Conservation (phyloP, 164 flowering plant genomes). For the Taxillus chinensis region DNA sequence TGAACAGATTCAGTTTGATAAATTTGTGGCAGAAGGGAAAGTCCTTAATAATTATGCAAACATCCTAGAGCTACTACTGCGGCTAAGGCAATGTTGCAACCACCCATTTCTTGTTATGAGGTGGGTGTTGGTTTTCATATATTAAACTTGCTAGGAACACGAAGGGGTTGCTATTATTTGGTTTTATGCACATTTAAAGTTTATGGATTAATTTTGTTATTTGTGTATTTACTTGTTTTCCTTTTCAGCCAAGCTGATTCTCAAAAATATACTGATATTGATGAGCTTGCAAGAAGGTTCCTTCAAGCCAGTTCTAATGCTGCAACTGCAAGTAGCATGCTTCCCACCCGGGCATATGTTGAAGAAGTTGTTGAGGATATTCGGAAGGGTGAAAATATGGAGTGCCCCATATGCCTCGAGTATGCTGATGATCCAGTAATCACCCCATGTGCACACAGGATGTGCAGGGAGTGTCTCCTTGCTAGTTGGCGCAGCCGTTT, state of each 20-base stretch:
- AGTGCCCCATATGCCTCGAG: slow-evolving; percentile 82
- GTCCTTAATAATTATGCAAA: slow-evolving; percentile 71
- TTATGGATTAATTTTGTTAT: neutral
- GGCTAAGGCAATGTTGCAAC: slow-evolving; percentile 74
- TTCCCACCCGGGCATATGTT: slow-evolving; percentile 48
- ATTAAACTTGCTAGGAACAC: too few species aligned
- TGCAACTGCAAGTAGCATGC: slow-evolving; percentile 8
- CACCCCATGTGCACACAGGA: slow-evolving; percentile 70
- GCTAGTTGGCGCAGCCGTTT: slow-evolving; percentile 49
- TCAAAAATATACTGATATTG: slow-evolving; percentile 45
- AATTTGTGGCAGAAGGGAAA: slow-evolving; percentile 81
- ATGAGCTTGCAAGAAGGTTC: slow-evolving; percentile 49
- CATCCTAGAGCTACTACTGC: slow-evolving; percentile 75
- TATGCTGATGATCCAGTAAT: slow-evolving; percentile 68
- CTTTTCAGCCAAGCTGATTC: slow-evolving; percentile 56
- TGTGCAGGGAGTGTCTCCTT: slow-evolving; percentile 82
- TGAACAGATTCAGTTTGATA: slow-evolving; percentile 70
- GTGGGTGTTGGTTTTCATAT: slow-evolving; percentile 14
- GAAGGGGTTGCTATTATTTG: neutral
- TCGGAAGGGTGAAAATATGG: slow-evolving; percentile 42
- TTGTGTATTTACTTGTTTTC: neutral
- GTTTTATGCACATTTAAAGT: neutral
- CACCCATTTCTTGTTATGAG: slow-evolving; percentile 90
- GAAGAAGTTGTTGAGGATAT: slow-evolving; percentile 72
- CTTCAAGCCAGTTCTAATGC: slow-evolving; percentile 29